A percentile compares a stretch with the other conserved stretches of the same genome.
Conservation (phyloP, 208 protist species). For the Crithidia expoeki region DNA sequence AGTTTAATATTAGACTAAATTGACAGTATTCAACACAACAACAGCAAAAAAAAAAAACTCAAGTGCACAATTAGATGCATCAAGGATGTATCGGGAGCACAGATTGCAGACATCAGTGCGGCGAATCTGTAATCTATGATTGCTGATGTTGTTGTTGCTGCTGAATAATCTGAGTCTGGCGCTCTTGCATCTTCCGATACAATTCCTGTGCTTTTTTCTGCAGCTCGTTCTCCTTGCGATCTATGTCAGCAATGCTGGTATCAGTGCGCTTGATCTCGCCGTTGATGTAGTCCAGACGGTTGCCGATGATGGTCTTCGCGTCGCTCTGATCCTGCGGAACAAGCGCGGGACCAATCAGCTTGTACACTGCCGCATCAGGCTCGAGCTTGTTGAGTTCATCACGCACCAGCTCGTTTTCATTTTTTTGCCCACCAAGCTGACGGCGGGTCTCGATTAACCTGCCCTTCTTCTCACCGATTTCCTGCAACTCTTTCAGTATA, state of each 20-base stretch:
- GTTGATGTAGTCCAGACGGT: conserved; percentile 94
- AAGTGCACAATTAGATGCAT: neutral
- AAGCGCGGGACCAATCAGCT: conserved; percentile 94
- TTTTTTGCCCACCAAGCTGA: conserved; percentile 93
- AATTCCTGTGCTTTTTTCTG: conserved; percentile 80
- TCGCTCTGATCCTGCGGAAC: conserved; percentile 93
- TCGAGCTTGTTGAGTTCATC: conserved; percentile 94
- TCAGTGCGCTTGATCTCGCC: conserved; percentile 88
- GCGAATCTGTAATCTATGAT: too few relatives aligned
- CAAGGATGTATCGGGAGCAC: too few relatives aligned
- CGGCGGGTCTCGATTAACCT: conserved; percentile 85
- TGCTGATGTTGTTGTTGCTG: conserved; percentile 65
- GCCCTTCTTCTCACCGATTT: conserved; percentile 83
- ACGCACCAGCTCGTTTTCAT: conserved; percentile 95
- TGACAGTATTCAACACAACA: neutral
- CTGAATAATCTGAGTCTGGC: conserved; percentile 65
- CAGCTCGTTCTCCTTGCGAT: conserved; percentile 74
- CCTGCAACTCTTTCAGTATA: conserved; percentile 82
- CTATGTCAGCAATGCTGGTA: conserved; percentile 75
- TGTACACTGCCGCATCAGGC: conserved; percentile 91
- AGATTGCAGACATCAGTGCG: too few relatives aligned
- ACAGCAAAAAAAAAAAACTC: neutral
- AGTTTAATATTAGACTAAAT: conserved; percentile 7
- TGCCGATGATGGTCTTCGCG: conserved; percentile 89
- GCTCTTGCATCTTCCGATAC: conserved; percentile 87